Evolutionary conservation across 176 grass and related monocot species (phyloP), one percentile per base, ranked within the genome.

Genomic region (Calamus simplicifolius): DNA sequence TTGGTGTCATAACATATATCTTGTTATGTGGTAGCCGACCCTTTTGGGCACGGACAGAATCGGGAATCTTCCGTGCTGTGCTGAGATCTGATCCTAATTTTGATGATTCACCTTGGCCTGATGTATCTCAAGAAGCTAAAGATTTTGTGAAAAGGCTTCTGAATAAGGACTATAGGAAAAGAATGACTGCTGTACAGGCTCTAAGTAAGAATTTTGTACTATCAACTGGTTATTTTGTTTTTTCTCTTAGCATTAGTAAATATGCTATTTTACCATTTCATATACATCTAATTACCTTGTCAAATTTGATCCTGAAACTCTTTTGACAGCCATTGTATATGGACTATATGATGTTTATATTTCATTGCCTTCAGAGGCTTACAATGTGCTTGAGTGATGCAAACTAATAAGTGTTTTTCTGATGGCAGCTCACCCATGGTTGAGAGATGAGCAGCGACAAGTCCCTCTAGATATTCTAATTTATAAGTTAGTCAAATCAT

Each of bases 1-100:
- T 98, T 75, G 94, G 94, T 52, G 94, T 98, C 48, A 89, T 98
- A 88, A 89, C 94, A 28, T 98, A 98, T 59, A 98, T 98, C 63
- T 56, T 98, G 63, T 74, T 98, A 51, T 98, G 94, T 68, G 88
- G 94, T 51, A 92, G 87, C 75, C 69, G 94, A 50, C 94, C 94
- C 72, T 98, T 93, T 75, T 98, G 94, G 94, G 88, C 94, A 77
- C 73, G 94, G 10, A 98, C 94, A 55, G 94, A 98, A 75, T 98
- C 94, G 31, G 94, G 94, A 82, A 98, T 98, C 35, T 98, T 98
- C 61, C 88, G 94, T 54, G 92, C 94, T 73, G 94, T 98, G 30
- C 66, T 98, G 73, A 87, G 94, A 67, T 88, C 88, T 66, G 94
- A 98, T 72, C 94, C 94, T 51, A 98, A 93, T 68, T 88, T 98